Percentiles rank a stretch among this genome's conserved stretches.
Conservation (phyloP, 139 green algal species). For the Coccomyxa sp. region DNA sequence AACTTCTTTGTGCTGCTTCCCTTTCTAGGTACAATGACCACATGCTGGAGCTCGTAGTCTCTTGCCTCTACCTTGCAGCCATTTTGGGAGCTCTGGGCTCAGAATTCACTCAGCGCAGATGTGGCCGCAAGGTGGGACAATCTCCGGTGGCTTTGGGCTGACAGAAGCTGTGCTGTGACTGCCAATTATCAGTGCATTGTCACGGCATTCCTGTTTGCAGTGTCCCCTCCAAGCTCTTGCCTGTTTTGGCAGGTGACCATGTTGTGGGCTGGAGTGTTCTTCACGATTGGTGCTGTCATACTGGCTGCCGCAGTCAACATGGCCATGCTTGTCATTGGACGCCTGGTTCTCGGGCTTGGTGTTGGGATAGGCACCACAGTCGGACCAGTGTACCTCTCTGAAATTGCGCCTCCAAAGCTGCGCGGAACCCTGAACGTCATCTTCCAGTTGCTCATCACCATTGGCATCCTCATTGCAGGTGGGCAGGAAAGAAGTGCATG, state of each 20-base stretch:
- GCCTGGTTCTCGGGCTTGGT: conserved; percentile 55
- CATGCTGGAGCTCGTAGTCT: conserved; percentile 18
- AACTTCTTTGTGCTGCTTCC: too few relatives aligned
- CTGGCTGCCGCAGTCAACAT: conserved; percentile 28
- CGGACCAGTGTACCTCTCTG: conserved; percentile 35
- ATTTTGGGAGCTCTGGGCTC: not conserved
- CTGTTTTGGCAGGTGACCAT: too few relatives aligned
- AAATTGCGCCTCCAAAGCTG: conserved; percentile 37
- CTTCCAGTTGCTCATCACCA: conserved; percentile 61
- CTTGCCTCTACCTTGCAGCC: conserved; percentile 16
- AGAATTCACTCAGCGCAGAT: not conserved
- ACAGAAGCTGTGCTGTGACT: too few relatives aligned
- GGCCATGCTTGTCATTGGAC: conserved; percentile 55
- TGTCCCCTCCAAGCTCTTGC: too few relatives aligned
- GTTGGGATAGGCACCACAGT: conserved; percentile 48
- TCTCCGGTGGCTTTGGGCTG: not conserved
- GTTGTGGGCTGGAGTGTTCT: too few relatives aligned
- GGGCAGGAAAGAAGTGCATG: not conserved
- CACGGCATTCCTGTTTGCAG: too few relatives aligned
- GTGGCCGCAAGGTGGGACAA: conserved; percentile 13
- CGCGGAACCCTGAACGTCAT: conserved; percentile 48
- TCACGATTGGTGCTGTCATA: not conserved
- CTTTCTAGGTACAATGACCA: conserved; percentile 1
- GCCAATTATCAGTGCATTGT: too few relatives aligned
- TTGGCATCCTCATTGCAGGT: conserved; percentile 18